Conservation (phyloP, 1,284 basidiomycete species). For the Tilletia horrida region DNA sequence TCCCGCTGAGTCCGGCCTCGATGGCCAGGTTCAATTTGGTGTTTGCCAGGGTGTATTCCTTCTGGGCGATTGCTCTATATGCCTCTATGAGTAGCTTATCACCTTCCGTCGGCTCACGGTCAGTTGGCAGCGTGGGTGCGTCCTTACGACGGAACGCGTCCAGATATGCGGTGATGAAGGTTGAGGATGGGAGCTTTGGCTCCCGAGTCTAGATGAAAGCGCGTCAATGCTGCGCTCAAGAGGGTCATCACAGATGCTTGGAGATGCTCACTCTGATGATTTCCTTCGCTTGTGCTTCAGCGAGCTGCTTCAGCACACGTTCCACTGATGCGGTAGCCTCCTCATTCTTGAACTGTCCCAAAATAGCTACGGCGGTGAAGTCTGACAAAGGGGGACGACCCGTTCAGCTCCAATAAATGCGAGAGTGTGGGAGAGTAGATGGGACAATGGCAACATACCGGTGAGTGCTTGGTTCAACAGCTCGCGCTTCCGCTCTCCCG, state of each 20-base stretch:
- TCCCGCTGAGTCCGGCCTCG: constrained; percentile 74
- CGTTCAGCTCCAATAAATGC: neutral
- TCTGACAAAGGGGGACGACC: constrained; percentile 58
- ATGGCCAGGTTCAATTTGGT: constrained; percentile 79
- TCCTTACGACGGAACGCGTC: constrained; percentile 86
- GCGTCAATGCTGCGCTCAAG: constrained; percentile 30
- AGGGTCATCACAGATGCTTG: constrained; percentile 31
- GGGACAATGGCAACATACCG: neutral
- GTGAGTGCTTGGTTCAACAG: constrained; percentile 29
- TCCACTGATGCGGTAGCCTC: constrained; percentile 78
- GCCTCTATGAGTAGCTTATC: constrained; percentile 80
- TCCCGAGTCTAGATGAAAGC: constrained; percentile 64
- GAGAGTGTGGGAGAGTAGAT: neutral
- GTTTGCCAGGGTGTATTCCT: constrained; percentile 81
- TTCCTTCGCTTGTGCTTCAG: constrained; percentile 69
- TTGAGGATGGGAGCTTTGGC: constrained; percentile 80
- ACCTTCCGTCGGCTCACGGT: constrained; percentile 65
- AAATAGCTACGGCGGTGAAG: constrained; percentile 90
- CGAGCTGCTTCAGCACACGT: constrained; percentile 81
- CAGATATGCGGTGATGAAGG: constrained; percentile 93
- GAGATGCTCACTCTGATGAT: constrained; percentile 60
- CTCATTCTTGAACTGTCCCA: constrained; percentile 86
- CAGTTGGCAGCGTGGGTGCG: constrained; percentile 71
- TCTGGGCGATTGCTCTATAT: constrained; percentile 76
- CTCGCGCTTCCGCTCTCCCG: constrained; percentile 41